phyloP scores from a whole-genome alignment of 805 yeast genomes.

The Priceomyces carsonii region DNA sequence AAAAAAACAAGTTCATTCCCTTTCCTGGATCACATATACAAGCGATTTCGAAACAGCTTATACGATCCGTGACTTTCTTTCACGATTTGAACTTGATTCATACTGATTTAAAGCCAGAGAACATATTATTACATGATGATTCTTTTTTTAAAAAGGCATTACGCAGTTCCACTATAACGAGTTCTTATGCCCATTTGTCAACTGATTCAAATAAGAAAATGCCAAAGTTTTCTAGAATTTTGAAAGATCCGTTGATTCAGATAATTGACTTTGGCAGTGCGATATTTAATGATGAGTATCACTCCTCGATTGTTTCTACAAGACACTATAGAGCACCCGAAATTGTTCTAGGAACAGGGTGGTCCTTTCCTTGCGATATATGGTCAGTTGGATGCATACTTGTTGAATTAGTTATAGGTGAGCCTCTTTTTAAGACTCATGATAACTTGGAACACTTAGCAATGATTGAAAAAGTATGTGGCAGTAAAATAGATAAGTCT shows the following conservation, averaged over 20 bases:
- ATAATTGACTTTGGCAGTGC: constrained; percentile 98
- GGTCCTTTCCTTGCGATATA: constrained; percentile 96
- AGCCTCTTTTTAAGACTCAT: constrained; percentile 91
- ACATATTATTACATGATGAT: constrained; percentile 68
- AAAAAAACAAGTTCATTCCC: constrained; percentile 78
- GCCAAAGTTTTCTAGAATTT: constrained; percentile 45
- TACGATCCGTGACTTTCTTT: constrained; percentile 81
- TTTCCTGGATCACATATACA: constrained; percentile 94
- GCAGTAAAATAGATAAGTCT: constrained; percentile 48
- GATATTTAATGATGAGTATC: constrained; percentile 90
- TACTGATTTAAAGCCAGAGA: constrained; percentile 97
- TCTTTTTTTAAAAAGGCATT: constrained; percentile 41
- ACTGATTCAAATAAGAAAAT: constrained; percentile 18
- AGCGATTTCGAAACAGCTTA: constrained; percentile 80
- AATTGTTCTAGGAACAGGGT: constrained; percentile 89
- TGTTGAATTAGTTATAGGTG: constrained; percentile 90
- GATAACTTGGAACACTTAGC: constrained; percentile 94
- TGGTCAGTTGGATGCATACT: constrained; percentile 97
- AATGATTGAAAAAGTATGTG: constrained; percentile 84
- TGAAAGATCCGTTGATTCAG: constrained; percentile 79
- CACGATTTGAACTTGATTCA: constrained; percentile 91
- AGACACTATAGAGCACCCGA: constrained; percentile 98
- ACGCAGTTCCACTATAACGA: constrained; percentile 31
- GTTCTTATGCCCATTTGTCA: constrained; percentile 30
- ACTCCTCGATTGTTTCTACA: constrained; percentile 88